Evolutionary conservation across 78 protist species (phyloP).

Genomic region (Speleostelium caveatum): DNA sequence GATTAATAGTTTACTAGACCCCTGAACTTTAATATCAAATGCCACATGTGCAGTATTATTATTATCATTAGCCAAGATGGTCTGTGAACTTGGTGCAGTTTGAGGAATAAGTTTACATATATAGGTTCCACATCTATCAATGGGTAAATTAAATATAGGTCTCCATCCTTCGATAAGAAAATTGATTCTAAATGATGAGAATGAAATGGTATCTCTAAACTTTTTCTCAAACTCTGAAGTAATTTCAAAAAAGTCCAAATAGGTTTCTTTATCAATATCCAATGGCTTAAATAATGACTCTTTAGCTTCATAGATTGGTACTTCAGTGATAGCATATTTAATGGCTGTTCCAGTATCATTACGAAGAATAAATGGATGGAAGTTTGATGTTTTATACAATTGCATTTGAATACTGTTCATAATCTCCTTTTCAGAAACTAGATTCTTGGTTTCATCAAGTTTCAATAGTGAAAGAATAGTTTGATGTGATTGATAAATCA

Average conservation of each 20-base stretch:
- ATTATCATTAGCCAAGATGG: not conserved
- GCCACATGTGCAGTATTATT: constrained; percentile 18
- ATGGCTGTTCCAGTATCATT: constrained; percentile 44
- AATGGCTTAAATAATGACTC: not conserved
- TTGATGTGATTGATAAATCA: not conserved
- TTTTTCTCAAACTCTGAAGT: not conserved
- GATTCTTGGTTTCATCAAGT: not conserved
- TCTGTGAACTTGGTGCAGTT: not conserved
- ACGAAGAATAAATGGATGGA: constrained; percentile 19
- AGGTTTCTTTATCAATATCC: constrained; percentile 3
- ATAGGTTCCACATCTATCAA: constrained; percentile 28
- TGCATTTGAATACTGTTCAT: not conserved
- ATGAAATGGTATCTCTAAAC: constrained; percentile 56
- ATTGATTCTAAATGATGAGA: constrained; percentile 23
- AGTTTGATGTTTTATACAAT: constrained; percentile 13
- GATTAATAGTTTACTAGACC: not conserved
- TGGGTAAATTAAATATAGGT: constrained; percentile 37
- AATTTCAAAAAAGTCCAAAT: constrained; percentile 14
- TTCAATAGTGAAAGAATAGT: not conserved
- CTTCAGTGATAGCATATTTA: not conserved
- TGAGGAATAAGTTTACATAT: constrained; percentile 2
- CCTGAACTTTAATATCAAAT: constrained; percentile 20
- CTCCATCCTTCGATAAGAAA: constrained; percentile 5
- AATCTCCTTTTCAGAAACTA: not conserved
- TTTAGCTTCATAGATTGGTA: no score